Percentiles rank a stretch among this genome's conserved stretches.
phyloP scores from a whole-genome alignment of 2,329 filamentous ascomycete species.

The Aspergillus ochraceoroseus region DNA sequence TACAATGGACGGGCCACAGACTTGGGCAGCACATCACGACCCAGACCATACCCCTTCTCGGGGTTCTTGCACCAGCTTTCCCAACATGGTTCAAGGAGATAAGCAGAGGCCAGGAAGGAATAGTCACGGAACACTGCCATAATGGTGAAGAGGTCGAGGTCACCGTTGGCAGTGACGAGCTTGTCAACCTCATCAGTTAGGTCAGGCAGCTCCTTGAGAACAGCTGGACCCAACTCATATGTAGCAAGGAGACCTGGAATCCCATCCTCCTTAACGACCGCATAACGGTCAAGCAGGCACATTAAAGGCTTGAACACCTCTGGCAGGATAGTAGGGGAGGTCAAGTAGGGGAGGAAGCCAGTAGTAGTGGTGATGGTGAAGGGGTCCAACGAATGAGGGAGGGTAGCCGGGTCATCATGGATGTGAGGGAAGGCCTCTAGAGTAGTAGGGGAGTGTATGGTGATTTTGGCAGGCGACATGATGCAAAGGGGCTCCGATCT shows the following conservation, averaged over 20 bases:
- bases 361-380: constrained; percentile 47
- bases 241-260: constrained; percentile 70
- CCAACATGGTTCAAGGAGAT: constrained; percentile 87
- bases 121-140: constrained; percentile 90
- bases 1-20: constrained; percentile 77
- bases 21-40: constrained; percentile 65
- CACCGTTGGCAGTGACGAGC: constrained; percentile 48
- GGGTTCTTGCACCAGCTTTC: constrained; percentile 55
- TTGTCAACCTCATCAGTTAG: constrained; percentile 68
- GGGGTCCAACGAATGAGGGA: constrained; percentile 43
- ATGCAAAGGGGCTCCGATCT: constrained; percentile 14
- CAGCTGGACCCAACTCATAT: constrained; percentile 68
- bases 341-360: constrained; percentile 43
- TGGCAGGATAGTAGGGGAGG: constrained; percentile 54
- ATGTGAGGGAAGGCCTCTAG: constrained; percentile 43
- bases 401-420: constrained; percentile 40
- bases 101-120: constrained; percentile 82
- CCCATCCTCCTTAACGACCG: constrained; percentile 69
- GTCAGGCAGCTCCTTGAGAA: constrained; percentile 70
- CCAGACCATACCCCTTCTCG: constrained; percentile 72
- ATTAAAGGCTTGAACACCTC: constrained; percentile 67
- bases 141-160: constrained; percentile 68
- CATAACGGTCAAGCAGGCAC: constrained; percentile 69
- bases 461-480: constrained; percentile 36
- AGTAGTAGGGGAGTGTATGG: constrained; percentile 33